Evolutionary conservation across 306 rosid genomes (phyloP).

Genomic region (Delonix regia): DNA sequence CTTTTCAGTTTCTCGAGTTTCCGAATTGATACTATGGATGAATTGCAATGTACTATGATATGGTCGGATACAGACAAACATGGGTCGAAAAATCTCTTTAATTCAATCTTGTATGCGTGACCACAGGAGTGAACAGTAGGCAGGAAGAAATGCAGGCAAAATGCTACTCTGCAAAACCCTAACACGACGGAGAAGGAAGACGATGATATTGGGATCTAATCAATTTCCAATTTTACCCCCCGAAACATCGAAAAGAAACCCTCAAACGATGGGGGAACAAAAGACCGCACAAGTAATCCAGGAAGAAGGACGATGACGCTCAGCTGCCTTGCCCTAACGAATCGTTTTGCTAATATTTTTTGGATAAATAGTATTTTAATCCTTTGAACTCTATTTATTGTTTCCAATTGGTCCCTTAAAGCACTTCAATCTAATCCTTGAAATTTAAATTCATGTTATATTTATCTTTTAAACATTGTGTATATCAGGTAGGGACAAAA

Average conservation of each 20-base stretch:
- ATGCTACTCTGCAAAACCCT: slow-evolving; percentile 33
- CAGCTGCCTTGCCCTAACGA: background rate
- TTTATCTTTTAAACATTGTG: no score
- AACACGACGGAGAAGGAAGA: slow-evolving; percentile 1
- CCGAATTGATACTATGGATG: background rate
- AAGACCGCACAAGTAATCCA: background rate
- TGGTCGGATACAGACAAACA: background rate
- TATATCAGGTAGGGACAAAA: no score
- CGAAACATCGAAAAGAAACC: background rate
- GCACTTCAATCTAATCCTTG: no score
- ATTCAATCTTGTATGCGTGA: background rate
- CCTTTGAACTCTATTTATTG: no score
- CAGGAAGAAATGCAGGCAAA: background rate
- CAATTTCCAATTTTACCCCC: background rate
- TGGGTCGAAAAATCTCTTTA: background rate
- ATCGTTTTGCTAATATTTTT: background rate
- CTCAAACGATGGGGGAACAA: background rate
- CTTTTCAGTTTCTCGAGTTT: background rate
- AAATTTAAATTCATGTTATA: no score
- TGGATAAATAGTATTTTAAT: no score
- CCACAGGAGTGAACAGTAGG: background rate
- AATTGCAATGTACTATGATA: background rate
- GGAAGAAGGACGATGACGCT: background rate
- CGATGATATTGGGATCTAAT: background rate
- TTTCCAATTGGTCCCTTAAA: no score